Conservation (phyloP, 768 basidiomycete species). For the Mycena crocata region DNA sequence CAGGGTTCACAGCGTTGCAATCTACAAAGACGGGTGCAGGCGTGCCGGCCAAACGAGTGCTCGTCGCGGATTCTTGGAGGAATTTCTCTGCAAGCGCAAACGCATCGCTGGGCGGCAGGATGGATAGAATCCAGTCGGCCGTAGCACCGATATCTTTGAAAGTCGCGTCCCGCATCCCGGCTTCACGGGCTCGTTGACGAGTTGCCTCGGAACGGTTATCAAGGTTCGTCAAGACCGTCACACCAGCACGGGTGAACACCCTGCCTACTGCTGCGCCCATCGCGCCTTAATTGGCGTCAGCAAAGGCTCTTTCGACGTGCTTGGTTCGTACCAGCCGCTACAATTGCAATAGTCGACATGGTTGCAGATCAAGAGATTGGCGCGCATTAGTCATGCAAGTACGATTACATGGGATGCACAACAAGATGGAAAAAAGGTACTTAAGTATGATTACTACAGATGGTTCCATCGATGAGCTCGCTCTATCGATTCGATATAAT, state of each 20-base stretch:
- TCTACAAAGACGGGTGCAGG: constrained; percentile 57
- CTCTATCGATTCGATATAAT: constrained; percentile 14
- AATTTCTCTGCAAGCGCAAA: constrained; percentile 56
- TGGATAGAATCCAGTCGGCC: constrained; percentile 63
- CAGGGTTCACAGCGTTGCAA: constrained; percentile 69
- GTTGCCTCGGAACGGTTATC: constrained; percentile 65
- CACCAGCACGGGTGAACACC: constrained; percentile 58
- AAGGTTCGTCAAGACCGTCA: constrained; percentile 66
- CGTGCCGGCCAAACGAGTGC: constrained; percentile 25
- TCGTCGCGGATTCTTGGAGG: constrained; percentile 40
- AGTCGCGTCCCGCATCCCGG: constrained; percentile 58
- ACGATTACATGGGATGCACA: no score
- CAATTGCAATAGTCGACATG: constrained; percentile 24
- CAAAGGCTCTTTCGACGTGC: not conserved
- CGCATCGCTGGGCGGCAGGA: constrained; percentile 69
- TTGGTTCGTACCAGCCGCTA: constrained; percentile 16
- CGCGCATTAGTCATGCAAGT: no score
- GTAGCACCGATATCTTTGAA: constrained; percentile 44
- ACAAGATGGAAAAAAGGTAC: not conserved
- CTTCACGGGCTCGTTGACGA: constrained; percentile 58
- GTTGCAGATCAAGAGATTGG: not conserved
- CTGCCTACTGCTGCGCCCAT: constrained; percentile 71
- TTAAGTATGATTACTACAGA: constrained; percentile 19
- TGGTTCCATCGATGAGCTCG: constrained; percentile 26
- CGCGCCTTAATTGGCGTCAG: constrained; percentile 46